Conservation (phyloP, 257 asterid species). For the Solanum lignicaule region DNA sequence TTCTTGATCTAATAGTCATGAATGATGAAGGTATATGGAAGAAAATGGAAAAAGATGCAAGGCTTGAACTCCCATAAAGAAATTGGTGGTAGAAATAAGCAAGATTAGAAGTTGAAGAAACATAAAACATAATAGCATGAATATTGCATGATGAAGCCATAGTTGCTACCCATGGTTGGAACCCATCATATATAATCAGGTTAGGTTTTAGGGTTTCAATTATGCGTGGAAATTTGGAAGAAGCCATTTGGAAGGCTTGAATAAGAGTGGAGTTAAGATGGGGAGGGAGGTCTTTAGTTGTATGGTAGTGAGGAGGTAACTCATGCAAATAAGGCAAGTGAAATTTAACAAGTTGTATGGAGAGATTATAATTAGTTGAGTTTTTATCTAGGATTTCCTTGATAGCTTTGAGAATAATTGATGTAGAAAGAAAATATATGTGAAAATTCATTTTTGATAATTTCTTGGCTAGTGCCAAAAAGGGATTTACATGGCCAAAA, state of each 20-base stretch:
- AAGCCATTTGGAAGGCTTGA: too few relatives aligned
- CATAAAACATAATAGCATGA: constrained; percentile 16
- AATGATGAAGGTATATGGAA: not conserved
- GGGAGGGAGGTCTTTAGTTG: constrained; percentile 48
- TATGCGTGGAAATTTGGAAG: too few relatives aligned
- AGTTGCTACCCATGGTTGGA: constrained; percentile 20
- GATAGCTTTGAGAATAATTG: constrained; percentile 31
- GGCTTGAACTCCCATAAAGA: not conserved
- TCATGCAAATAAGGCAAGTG: constrained; percentile 19
- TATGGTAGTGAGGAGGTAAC: constrained; percentile 36
- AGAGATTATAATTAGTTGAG: not conserved
- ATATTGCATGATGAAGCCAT: constrained; percentile 9
- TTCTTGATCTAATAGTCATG: constrained; percentile 6
- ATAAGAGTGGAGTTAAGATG: constrained; percentile 23
- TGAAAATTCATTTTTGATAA: not conserved
- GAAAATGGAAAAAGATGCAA: not conserved
- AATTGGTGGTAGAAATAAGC: constrained; percentile 10
- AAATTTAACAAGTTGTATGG: constrained; percentile 26
- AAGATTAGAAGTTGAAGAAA: constrained; percentile 15
- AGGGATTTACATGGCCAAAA: too few relatives aligned
- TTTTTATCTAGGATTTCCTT: constrained; percentile 6
- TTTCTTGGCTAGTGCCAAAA: too few relatives aligned
- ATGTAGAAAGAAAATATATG: constrained; percentile 28
- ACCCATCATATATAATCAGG: too few relatives aligned
- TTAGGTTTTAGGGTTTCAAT: too few relatives aligned